Evolutionary conservation across 2,329 filamentous ascomycete genomes (phyloP).

Genomic region (Aspergillus sp.): DNA sequence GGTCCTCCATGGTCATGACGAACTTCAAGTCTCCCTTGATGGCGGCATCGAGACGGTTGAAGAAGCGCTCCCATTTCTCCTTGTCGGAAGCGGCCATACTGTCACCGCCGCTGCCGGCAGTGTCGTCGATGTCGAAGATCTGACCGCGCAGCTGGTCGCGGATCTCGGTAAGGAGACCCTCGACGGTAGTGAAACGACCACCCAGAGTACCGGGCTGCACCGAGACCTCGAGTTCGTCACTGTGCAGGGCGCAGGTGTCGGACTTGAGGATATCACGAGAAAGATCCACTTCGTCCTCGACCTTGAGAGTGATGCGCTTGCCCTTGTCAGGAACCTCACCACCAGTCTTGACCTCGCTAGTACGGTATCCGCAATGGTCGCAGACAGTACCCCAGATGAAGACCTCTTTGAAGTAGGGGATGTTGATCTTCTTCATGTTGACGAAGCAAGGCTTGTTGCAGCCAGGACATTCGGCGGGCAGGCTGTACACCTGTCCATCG

Average conservation of each 20-base stretch:
- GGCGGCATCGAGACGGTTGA: constrained; percentile 70
- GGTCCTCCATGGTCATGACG: constrained; percentile 80
- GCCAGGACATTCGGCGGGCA: constrained; percentile 87
- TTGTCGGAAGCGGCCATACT: constrained; percentile 68
- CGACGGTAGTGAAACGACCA: constrained; percentile 93
- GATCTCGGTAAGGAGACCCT: constrained; percentile 89
- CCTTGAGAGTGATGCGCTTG: constrained; percentile 74
- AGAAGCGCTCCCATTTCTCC: constrained; percentile 77
- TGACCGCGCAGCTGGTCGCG: constrained; percentile 83
- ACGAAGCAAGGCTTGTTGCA: constrained; percentile 84
- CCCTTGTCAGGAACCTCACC: constrained; percentile 86
- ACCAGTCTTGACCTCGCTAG: constrained; percentile 96
- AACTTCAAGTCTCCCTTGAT: constrained; percentile 80
- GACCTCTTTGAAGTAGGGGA: constrained; percentile 97
- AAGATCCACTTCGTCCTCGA: constrained; percentile 70
- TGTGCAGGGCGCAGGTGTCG: constrained; percentile 84
- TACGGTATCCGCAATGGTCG: constrained; percentile 87
- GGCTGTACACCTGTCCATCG: constrained; percentile 88
- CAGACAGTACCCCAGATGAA: constrained; percentile 94
- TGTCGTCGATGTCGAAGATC: constrained; percentile 74
- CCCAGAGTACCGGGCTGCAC: constrained; percentile 94
- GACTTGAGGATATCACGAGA: constrained; percentile 93
- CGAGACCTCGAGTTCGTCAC: constrained; percentile 80
- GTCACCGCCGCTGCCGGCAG: constrained; percentile 66
- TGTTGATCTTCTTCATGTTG: constrained; percentile 98